These are phyloP conservation scores for Tillandsia fasciculata DNA, from an alignment of 176 grass and related monocot species.

Conservation along the genomic window DNA sequence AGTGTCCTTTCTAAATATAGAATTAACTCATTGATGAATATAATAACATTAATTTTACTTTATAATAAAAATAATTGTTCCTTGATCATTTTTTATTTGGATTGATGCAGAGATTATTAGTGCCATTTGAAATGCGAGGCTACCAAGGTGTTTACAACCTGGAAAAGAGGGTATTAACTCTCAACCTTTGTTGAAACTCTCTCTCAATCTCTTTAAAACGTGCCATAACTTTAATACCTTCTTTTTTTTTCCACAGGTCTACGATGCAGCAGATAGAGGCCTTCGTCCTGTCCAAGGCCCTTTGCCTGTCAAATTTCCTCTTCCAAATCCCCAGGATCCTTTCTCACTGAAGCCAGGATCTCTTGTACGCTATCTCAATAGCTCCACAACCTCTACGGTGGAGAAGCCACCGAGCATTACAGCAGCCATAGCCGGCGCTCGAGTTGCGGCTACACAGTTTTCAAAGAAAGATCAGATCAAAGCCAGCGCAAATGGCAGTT, in stretches of 20 bases:
- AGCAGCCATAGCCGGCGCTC: conserved; percentile 58
- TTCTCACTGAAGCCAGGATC: conserved; percentile 50
- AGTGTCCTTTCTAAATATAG: background rate
- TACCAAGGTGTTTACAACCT: conserved; percentile 80
- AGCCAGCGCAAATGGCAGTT: conserved; percentile 3
- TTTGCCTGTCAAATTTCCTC: conserved; percentile 65
- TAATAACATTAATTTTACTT: background rate
- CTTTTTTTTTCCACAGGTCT: conserved; percentile 31
- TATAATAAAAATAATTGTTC: background rate
- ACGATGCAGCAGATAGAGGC: conserved; percentile 63
- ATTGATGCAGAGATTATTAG: conserved; percentile 47
- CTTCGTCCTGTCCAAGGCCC: conserved; percentile 53
- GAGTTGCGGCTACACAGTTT: conserved; percentile 58
- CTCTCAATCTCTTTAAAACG: background rate
- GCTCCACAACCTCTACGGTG: conserved; percentile 11
- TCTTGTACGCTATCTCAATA: conserved; percentile 19
- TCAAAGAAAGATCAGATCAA: conserved; percentile 33
- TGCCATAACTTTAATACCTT: background rate
- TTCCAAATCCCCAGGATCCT: conserved; percentile 44
- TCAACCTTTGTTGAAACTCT: background rate
- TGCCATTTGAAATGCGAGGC: conserved; percentile 89
- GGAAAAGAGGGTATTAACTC: conserved; percentile 39
- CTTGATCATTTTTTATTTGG: background rate
- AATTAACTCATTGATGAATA: background rate
- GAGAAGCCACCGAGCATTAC: conserved; percentile 39